Evolutionary conservation across 306 rosid species (phyloP).

Genomic region (Inga laurina): DNA sequence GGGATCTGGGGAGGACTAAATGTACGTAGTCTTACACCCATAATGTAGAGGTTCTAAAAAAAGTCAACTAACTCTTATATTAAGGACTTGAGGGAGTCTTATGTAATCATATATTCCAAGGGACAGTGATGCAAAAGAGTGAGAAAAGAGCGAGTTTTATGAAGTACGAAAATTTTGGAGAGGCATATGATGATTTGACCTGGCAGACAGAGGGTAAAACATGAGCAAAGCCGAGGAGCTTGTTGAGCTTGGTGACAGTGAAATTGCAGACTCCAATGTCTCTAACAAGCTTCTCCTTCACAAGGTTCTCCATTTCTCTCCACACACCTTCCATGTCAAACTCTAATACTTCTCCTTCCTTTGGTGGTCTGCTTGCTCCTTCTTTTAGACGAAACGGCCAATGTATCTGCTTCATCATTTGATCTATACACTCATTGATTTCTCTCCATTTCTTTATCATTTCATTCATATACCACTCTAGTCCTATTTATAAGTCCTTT

Average conservation of each 20-base stretch:
- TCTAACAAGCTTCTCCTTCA: constrained; percentile 45
- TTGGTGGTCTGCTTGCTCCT: constrained; percentile 52
- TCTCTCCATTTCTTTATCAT: neutral
- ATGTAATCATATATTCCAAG: neutral
- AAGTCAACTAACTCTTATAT: no score
- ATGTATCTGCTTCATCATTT: constrained; percentile 35
- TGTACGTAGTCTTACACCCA: no score
- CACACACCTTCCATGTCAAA: constrained; percentile 62
- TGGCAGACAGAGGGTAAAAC: constrained; percentile 49
- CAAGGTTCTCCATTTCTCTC: constrained; percentile 69
- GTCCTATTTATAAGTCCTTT: no score
- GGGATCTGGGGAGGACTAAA: no score
- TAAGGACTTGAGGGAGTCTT: no score
- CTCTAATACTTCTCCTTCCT: constrained; percentile 48
- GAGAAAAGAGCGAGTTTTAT: neutral
- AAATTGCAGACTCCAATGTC: constrained; percentile 62
- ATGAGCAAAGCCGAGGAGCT: constrained; percentile 43
- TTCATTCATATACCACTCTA: neutral
- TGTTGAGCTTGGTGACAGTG: constrained; percentile 46
- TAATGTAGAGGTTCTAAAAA: no score
- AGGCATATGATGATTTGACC: constrained; percentile 23
- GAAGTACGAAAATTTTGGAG: neutral
- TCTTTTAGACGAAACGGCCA: constrained; percentile 57
- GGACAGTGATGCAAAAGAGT: neutral
- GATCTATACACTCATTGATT: no score